Conservation (phyloP, 2,329 filamentous ascomycete species). For the Diaporthe vexans region DNA sequence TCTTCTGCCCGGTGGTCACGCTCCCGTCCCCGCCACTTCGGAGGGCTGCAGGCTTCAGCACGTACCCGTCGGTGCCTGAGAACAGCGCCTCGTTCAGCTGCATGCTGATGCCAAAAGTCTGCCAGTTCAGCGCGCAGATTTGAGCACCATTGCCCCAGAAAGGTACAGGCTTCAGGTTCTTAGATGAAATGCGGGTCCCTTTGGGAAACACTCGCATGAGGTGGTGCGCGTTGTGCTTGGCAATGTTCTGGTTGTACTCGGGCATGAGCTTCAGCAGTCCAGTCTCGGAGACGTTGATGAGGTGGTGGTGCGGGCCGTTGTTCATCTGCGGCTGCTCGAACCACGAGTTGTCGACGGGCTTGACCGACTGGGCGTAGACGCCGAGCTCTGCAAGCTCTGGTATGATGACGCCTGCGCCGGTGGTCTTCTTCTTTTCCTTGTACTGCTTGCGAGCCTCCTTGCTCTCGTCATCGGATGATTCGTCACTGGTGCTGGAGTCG, state of each 20-base stretch:
- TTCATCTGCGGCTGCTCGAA: conserved; percentile 63
- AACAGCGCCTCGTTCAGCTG: conserved; percentile 80
- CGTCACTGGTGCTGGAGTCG: conserved; percentile 50
- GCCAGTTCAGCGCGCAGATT: conserved; percentile 79
- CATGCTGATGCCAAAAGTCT: conserved; percentile 75
- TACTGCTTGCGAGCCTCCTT: conserved; percentile 68
- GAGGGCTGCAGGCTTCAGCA: conserved; percentile 74
- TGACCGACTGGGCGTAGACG: conserved; percentile 79
- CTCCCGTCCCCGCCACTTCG: conserved; percentile 68
- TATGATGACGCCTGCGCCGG: conserved; percentile 64
- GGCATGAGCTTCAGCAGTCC: conserved; percentile 68
- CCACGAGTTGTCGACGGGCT: conserved; percentile 76
- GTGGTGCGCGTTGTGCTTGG: conserved; percentile 72
- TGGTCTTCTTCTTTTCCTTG: conserved; percentile 64
- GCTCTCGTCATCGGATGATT: conserved; percentile 52
- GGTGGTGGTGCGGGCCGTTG: conserved; percentile 74
- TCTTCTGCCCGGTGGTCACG: conserved; percentile 46
- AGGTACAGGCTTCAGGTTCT: conserved; percentile 72
- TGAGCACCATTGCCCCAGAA: conserved; percentile 79
- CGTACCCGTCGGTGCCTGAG: conserved; percentile 73
- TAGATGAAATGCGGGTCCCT: conserved; percentile 76
- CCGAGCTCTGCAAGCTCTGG: conserved; percentile 76
- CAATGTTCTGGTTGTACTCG: conserved; percentile 61
- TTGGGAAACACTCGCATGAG: conserved; percentile 81
- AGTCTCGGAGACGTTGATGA: conserved; percentile 78